Conservation (phyloP, 495 filamentous ascomycete species). For the Daldinia concentrica region DNA sequence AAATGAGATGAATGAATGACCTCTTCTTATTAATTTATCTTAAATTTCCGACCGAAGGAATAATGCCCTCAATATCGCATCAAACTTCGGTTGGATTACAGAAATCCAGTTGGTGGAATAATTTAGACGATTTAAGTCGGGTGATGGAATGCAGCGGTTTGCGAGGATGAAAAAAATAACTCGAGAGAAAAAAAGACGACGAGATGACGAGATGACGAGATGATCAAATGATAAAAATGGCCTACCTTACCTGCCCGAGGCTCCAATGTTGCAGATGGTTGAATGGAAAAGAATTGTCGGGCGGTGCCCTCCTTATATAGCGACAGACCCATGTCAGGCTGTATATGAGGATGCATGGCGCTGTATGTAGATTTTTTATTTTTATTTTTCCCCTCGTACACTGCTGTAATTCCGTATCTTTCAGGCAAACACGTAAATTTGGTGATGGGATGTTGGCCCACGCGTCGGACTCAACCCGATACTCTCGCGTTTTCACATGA, state of each 20-base stretch:
- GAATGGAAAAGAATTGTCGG: constrained; percentile 26
- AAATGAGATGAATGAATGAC: constrained; percentile 2
- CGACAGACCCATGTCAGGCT: constrained; percentile 43
- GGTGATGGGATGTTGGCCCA: constrained; percentile 47
- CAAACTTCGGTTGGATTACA: constrained; percentile 1
- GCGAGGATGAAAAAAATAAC: background rate
- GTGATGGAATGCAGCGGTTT: background rate
- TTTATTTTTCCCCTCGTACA: no score
- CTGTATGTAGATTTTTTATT: background rate
- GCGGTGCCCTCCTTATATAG: constrained; percentile 46
- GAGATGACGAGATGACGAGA: constrained; percentile 22
- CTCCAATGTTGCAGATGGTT: constrained; percentile 25
- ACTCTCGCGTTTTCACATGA: constrained; percentile 48
- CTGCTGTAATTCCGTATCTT: constrained; percentile 26
- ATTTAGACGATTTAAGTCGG: constrained; percentile 10
- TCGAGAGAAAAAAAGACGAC: background rate
- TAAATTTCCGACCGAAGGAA: constrained; percentile 19
- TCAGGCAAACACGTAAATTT: constrained; percentile 48
- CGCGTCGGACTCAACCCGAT: constrained; percentile 44
- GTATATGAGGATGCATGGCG: constrained; percentile 22
- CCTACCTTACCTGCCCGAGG: constrained; percentile 41
- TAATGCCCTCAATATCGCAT: constrained; percentile 4
- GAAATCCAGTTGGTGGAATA: background rate
- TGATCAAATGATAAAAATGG: constrained; percentile 21
- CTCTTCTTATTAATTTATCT: constrained; percentile 18